phyloP scores from a whole-genome alignment of 495 filamentous ascomycete genomes.

The Penicillium samsonianum region DNA sequence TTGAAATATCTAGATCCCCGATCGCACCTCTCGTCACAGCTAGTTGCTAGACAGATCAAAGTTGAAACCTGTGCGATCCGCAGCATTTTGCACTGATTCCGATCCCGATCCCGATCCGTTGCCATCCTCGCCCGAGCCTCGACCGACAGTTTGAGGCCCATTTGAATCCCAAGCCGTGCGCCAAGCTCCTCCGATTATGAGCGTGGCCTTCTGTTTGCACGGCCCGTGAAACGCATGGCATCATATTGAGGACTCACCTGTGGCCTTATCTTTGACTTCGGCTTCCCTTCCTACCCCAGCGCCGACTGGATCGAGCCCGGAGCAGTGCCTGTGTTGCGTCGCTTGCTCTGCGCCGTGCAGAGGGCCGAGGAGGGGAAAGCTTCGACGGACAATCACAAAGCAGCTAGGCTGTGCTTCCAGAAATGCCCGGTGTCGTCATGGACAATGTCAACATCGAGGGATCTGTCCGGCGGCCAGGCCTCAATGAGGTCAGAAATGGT shows the following conservation, averaged over 20 bases:
- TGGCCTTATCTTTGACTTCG: slow-evolving; percentile 18
- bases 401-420: slow-evolving; percentile 17
- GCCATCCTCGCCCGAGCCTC: neutral
- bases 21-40: neutral
- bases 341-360: slow-evolving; percentile 34
- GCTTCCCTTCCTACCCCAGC: slow-evolving; percentile 37
- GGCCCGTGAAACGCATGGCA: slow-evolving; percentile 38
- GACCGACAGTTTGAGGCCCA: slow-evolving; percentile 4
- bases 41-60: neutral
- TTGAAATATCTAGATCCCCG: neutral
- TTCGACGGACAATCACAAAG: slow-evolving; percentile 9
- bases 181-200: slow-evolving; percentile 31
- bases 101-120: neutral
- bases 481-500: slow-evolving; percentile 32
- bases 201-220: slow-evolving; percentile 20
- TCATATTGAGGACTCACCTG: slow-evolving; percentile 23
- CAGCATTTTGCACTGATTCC: neutral
- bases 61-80: neutral
- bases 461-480: slow-evolving; percentile 26
- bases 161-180: slow-evolving; percentile 4
- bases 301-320: slow-evolving; percentile 22
- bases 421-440: slow-evolving; percentile 54
- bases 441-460: slow-evolving; percentile 40
- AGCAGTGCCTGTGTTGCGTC: slow-evolving; percentile 21
- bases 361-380: slow-evolving; percentile 38